These are phyloP conservation scores for Chlamydomonas sphaeroides DNA, from an alignment of 139 green algal species.

Conservation along the genomic window DNA sequence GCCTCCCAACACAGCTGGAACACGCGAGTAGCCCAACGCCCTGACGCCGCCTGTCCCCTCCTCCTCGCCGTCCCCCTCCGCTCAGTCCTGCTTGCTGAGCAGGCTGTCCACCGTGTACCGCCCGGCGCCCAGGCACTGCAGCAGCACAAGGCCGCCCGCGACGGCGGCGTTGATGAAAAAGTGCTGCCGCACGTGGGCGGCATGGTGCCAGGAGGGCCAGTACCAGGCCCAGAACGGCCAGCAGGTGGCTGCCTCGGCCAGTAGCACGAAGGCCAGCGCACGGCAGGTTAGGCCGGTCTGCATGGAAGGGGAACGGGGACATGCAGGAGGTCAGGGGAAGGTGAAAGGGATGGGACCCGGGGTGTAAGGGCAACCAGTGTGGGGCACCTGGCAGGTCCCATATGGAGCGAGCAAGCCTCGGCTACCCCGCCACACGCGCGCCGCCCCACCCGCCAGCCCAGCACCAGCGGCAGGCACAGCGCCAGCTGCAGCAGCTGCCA, in stretches of 20 bases:
- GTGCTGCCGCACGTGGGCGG: slow-evolving; percentile 51
- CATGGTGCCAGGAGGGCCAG: slow-evolving; percentile 55
- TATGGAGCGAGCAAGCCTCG: not conserved
- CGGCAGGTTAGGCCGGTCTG: slow-evolving; percentile 34
- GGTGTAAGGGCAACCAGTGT: not conserved
- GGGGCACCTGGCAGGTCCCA: not conserved
- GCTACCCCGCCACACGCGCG: not conserved
- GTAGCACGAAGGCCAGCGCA: slow-evolving; percentile 30
- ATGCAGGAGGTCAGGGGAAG: not conserved
- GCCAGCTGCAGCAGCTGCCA: slow-evolving; percentile 66
- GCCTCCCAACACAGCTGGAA: too few species aligned
- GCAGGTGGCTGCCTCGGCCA: slow-evolving; percentile 63
- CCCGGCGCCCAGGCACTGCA: slow-evolving; percentile 52
- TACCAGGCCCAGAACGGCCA: slow-evolving; percentile 57
- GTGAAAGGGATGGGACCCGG: not conserved
- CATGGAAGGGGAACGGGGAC: too few species aligned
- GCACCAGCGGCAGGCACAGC: slow-evolving; percentile 62
- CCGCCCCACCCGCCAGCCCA: slow-evolving; percentile 54
- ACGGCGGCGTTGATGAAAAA: slow-evolving; percentile 66
- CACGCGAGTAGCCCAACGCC: too few species aligned
- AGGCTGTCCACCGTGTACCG: slow-evolving; percentile 50
- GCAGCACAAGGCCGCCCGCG: slow-evolving; percentile 54
- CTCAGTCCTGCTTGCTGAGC: slow-evolving; percentile 38
- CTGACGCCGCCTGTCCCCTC: too few species aligned
- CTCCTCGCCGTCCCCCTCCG: too few species aligned